Conservation (phyloP, 768 basidiomycete genomes). For the Tubosaeta sp. region DNA sequence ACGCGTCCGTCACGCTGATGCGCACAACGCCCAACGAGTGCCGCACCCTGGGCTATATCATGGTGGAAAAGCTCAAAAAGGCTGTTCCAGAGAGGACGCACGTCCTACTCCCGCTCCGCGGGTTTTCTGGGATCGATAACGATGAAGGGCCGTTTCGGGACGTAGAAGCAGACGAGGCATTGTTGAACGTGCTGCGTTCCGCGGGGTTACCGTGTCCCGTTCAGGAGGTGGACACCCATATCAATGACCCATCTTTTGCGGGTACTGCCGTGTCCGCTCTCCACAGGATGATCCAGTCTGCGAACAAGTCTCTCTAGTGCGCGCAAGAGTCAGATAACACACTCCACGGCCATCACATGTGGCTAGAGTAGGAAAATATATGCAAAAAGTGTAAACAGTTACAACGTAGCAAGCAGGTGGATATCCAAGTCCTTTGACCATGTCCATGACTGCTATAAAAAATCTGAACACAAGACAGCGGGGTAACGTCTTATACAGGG, state of each 20-base stretch:
- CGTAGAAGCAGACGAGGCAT: constrained; percentile 19
- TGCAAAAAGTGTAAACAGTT: constrained; percentile 30
- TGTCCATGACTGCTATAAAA: constrained; percentile 32
- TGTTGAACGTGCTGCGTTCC: constrained; percentile 16
- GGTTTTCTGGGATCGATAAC: constrained; percentile 25
- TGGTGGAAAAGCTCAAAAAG: constrained; percentile 18
- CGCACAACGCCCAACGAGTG: constrained; percentile 27
- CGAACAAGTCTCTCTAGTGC: constrained; percentile 1
- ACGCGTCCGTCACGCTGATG: constrained; percentile 29
- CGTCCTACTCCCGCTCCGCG: constrained; percentile 22
- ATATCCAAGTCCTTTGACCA: constrained; percentile 55
- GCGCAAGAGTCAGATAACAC: too few species aligned
- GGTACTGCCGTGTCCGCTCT: constrained; percentile 12
- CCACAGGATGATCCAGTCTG: constrained; percentile 14
- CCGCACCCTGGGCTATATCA: constrained; percentile 16
- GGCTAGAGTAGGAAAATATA: constrained; percentile 6
- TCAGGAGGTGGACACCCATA: constrained; percentile 22
- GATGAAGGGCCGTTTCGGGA: constrained; percentile 24
- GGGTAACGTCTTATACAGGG: constrained; percentile 28
- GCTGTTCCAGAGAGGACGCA: constrained; percentile 15
- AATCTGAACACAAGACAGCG: constrained; percentile 24
- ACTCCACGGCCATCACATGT: constrained; percentile 8
- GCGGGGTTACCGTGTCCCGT: constrained; percentile 14
- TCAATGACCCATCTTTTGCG: constrained; percentile 26
- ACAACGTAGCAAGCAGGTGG: constrained; percentile 50